Percentiles rank a stretch among this genome's conserved stretches.
phyloP scores from a whole-genome alignment of 495 filamentous ascomycete species.

The Collariella sp. region DNA sequence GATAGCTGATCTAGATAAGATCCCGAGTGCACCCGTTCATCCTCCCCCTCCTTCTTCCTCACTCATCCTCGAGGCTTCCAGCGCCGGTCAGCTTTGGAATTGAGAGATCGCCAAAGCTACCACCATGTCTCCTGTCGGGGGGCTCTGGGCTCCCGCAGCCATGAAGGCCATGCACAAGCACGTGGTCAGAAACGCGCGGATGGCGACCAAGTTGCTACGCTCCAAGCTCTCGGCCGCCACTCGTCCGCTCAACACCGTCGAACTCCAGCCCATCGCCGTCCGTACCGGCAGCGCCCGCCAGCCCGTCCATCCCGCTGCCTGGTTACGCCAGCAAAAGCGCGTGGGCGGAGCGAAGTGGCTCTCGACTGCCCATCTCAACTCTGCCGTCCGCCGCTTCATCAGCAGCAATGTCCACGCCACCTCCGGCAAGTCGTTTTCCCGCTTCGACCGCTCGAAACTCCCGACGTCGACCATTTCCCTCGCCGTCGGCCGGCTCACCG shows the following conservation, averaged over 20 bases:
- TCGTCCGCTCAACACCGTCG: conserved; percentile 38
- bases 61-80: conserved; percentile 6
- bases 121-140: conserved; percentile 59
- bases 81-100: neutral
- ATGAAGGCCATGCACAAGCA: conserved; percentile 61
- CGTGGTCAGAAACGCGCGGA: conserved; percentile 53
- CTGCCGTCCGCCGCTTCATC: conserved; percentile 52
- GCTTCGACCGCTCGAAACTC: conserved; percentile 55
- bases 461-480: conserved; percentile 57
- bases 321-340: conserved; percentile 62
- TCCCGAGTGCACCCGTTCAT: conserved; percentile 16
- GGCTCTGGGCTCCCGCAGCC: conserved; percentile 62
- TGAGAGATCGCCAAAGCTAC: conserved; percentile 8
- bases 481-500: conserved; percentile 56
- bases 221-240: conserved; percentile 50
- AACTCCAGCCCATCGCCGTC: conserved; percentile 43
- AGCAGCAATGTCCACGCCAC: conserved; percentile 41
- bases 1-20: conserved; percentile 18
- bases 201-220: conserved; percentile 41
- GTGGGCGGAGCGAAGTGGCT: conserved; percentile 51
- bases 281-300: conserved; percentile 48
- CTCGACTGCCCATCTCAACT: conserved; percentile 54
- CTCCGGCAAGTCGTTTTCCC: conserved; percentile 24
- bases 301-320: conserved; percentile 62
- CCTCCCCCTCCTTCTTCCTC: conserved; percentile 4